Base-by-base conservation (phyloP, 2,329 filamentous ascomycete species). In the Apiospora malaysiana region DNA sequence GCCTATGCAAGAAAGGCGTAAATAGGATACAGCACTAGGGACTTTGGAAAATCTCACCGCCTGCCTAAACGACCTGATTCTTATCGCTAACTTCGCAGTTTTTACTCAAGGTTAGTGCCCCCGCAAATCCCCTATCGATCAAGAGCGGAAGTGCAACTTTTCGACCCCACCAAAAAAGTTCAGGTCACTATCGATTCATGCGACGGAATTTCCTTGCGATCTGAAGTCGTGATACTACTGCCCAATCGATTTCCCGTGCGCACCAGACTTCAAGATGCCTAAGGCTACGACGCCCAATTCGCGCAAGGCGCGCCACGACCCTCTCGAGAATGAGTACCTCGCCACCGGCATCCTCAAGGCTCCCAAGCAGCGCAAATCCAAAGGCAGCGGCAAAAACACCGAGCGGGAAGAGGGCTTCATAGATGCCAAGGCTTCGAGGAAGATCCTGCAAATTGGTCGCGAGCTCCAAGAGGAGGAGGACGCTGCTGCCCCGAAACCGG, bases 401-500 rank as follows among this genome's bases (percentile, higher is more conserved):
- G 87, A 90, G 71, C 23, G 56, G 10, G 87, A 89, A 72, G 90
- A 93, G 72, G 85, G 87, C 74, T 98, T 92, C 78, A 90, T 99
- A 72, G 95, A 98, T 81, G 91, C 94, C 71, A 95, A 94, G 80
- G 91, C 95, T 23, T 97, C 95, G 71, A 89, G 91, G 76, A 94
- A 94, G 77, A 99, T 99, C 79, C 81, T 99, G 72, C 90, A 93
- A 75, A 94, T 98, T 77, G 95, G 95, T 70, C 93, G 95, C 77
- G 94, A 97, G 79, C 86, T 99, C 18, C 94, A 96, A 56, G 95
- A 98, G 80, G 94, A 95, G 70, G 88, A 87, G 70, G 85, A 85
- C 45, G 86, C 72, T 21, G 86, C 72, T 21, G 80, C 75, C 74
- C 79, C 72, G 76, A 83, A 75, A 79, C 83, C 75, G 75, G 83